phyloP scores from a whole-genome alignment of 257 asterid genomes.

The Scutellaria minor region DNA sequence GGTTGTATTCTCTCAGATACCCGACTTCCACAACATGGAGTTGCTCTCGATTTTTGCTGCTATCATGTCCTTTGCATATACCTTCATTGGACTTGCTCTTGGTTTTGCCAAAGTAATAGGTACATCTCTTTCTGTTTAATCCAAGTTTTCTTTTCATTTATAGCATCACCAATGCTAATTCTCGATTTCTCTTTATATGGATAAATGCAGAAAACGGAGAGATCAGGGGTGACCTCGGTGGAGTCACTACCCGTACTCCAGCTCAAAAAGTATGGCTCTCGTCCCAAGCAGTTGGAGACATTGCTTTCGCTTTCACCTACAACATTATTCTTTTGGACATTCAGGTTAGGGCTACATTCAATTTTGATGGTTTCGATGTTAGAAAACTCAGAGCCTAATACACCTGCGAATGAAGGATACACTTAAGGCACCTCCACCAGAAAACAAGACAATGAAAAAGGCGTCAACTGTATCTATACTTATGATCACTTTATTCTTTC shows the following conservation, averaged over 20 bases:
- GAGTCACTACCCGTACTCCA: conserved; percentile 36
- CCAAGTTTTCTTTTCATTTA: neutral
- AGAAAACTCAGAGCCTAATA: conserved; percentile 15
- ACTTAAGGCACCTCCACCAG: conserved; percentile 49
- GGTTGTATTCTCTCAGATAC: conserved; percentile 59
- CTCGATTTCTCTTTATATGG: neutral
- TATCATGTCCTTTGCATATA: conserved; percentile 57
- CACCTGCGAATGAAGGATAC: conserved; percentile 56
- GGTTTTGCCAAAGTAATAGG: conserved; percentile 54
- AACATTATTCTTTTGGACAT: conserved; percentile 58
- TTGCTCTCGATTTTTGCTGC: conserved; percentile 60
- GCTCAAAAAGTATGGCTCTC: conserved; percentile 52
- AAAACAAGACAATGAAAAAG: conserved; percentile 60
- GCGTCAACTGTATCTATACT: conserved; percentile 51
- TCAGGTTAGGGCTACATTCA: conserved; percentile 37
- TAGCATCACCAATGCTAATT: neutral
- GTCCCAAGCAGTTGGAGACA: conserved; percentile 58
- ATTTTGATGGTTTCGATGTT: no score
- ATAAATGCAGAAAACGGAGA: conserved; percentile 46
- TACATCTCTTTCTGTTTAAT: conserved; percentile 9
- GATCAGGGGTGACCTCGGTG: conserved; percentile 42
- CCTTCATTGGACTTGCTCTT: conserved; percentile 54
- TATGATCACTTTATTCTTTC: conserved; percentile 57
- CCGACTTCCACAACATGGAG: conserved; percentile 55
- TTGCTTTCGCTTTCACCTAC: conserved; percentile 63